A percentile compares a stretch with the other conserved stretches of the same genome.
These are phyloP conservation scores for Microbotryum saponariae DNA, from an alignment of 1,284 basidiomycete species.

Conservation along the genomic window DNA sequence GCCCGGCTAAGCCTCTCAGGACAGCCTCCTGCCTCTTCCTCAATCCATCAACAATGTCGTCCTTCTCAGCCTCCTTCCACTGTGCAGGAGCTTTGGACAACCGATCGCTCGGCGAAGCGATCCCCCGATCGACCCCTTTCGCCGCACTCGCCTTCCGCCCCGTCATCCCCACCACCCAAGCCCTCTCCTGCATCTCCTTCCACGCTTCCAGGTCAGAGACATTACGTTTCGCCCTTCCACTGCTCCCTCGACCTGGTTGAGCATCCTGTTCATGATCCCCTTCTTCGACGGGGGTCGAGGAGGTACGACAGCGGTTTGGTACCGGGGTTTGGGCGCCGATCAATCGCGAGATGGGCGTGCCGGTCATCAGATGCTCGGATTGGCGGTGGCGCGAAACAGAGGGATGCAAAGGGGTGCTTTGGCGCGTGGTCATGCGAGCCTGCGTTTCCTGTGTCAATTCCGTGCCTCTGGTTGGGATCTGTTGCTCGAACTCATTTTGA, in stretches of 20 bases:
- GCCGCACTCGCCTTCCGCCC: conserved; percentile 9
- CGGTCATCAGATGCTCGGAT: conserved; percentile 3
- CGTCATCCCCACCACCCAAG: conserved; percentile 24
- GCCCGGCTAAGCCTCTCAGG: conserved; percentile 15
- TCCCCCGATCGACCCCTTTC: not conserved
- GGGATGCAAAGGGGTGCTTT: not conserved
- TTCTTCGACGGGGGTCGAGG: conserved; percentile 1
- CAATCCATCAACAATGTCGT: conserved; percentile 1
- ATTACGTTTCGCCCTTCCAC: conserved; percentile 1
- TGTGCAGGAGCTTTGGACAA: not conserved
- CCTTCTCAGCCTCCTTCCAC: not conserved
- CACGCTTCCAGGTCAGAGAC: conserved; percentile 27
- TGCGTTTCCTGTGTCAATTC: not conserved
- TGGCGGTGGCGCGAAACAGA: conserved; percentile 1
- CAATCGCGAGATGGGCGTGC: conserved; percentile 2
- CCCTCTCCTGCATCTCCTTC: conserved; percentile 32
- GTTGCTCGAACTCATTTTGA: conserved; percentile 12
- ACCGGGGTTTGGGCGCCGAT: conserved; percentile 2
- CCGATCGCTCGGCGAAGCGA: not conserved
- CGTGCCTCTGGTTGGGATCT: not conserved
- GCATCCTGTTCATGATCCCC: not conserved
- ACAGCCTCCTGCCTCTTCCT: conserved; percentile 23
- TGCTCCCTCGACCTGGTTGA: not conserved
- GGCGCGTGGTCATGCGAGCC: too few relatives aligned
- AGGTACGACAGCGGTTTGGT: conserved; percentile 2